phyloP scores from a whole-genome alignment of 1,284 basidiomycete species.

The Irpex lacteus region DNA sequence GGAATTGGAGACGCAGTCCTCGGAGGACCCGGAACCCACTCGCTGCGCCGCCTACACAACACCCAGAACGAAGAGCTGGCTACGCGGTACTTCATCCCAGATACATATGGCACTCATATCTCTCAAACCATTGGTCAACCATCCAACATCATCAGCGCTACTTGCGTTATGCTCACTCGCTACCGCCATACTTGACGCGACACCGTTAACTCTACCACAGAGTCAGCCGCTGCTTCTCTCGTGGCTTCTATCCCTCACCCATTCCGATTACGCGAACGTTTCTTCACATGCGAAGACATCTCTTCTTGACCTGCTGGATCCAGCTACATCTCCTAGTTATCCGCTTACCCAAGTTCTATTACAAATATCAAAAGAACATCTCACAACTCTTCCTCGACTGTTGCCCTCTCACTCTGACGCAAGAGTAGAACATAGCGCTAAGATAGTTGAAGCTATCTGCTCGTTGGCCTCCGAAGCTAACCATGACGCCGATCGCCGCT shows the following conservation, averaged over 20 bases:
- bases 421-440: slow-evolving; percentile 65
- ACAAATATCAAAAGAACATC: slow-evolving; percentile 56
- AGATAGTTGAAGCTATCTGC: slow-evolving; percentile 71
- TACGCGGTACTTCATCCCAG: slow-evolving; percentile 63
- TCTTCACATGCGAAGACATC: slow-evolving; percentile 43
- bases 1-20: slow-evolving; percentile 28
- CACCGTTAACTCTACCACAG: slow-evolving; percentile 60
- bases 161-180: slow-evolving; percentile 56
- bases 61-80: slow-evolving; percentile 53
- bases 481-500: slow-evolving; percentile 19
- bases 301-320: slow-evolving; percentile 46
- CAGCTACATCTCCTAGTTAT: slow-evolving; percentile 38
- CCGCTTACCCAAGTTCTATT: slow-evolving; percentile 51
- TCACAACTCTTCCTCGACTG: slow-evolving; percentile 74
- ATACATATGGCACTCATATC: slow-evolving; percentile 66
- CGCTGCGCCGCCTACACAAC: slow-evolving; percentile 36
- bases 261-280: slow-evolving; percentile 54
- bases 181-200: slow-evolving; percentile 46
- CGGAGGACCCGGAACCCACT: slow-evolving; percentile 8
- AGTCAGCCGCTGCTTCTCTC: slow-evolving; percentile 66
- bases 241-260: slow-evolving; percentile 62
- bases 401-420: slow-evolving; percentile 68
- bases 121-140: slow-evolving; percentile 57
- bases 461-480: slow-evolving; percentile 30
- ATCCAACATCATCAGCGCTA: slow-evolving; percentile 64